Evolutionary conservation across 106 monocot genomes (phyloP), one percentile per base, ranked within the genome.

Genomic region (Narthecium ossifragum): DNA sequence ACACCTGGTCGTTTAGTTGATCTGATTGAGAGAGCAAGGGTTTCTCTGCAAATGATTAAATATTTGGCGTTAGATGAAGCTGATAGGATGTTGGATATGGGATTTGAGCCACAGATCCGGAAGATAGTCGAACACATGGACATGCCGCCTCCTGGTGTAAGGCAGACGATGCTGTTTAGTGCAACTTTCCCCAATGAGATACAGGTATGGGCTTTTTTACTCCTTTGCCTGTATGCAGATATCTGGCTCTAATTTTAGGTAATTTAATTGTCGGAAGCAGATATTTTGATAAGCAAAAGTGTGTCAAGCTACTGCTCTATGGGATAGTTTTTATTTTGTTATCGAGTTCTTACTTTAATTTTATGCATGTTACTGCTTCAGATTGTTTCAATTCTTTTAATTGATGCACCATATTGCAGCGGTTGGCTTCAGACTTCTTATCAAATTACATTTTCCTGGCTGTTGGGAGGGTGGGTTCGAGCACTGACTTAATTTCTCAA

Each of bases 21-120:
- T 71, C 51, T 81, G 29, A 59, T 75, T 37, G 75, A 81, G 31
- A 55, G 80, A 75, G 61, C 56, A 27, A 62, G 55, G 28, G 63
- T 81, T 26, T 71, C 75, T 46, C 75, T 81, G 57, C 62, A 60
- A 14, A 38, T 33, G 37, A 75, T 81, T 29, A 67, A 72, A 60
- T 81, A 71, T 46, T 53, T 81, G 38, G 62, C 67, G 23, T 29
- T 81, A 61, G 80, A 81, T 71, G 80, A 81, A 51, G 80, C 75
- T 58, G 80, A 81, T 59, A 71, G 80, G 54, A 81, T 81, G 80
- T 25, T 81, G 50, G 80, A 81, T 63, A 81, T 81, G 80, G 80
- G 80, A 0, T 81, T 81, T 67, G 80, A 81, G 53, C 80, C 70
- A 59, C 75, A 75, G 52, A 76, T 81, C 20, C 71, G 80, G 11